Conservation (phyloP, 2,329 filamentous ascomycete species). For the Trichoderma oligosporum region DNA sequence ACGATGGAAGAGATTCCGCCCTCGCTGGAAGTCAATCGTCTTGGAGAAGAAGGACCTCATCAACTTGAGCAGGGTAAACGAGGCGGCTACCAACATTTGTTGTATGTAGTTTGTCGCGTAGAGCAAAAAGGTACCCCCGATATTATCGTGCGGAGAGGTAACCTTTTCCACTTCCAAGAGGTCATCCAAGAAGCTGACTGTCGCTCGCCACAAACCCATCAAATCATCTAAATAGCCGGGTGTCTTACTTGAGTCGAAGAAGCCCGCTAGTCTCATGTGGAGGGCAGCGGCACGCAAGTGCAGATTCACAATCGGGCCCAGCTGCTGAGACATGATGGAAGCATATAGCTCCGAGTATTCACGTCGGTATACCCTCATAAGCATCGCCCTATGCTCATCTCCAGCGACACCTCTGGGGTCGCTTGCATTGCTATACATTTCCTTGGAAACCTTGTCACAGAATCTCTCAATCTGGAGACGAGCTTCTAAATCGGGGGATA, state of each 20-base stretch:
- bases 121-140: constrained; percentile 54
- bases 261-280: constrained; percentile 72
- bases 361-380: constrained; percentile 63
- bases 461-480: constrained; percentile 70
- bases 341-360: constrained; percentile 62
- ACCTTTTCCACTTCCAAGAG: constrained; percentile 53
- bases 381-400: constrained; percentile 62
- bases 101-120: constrained; percentile 74
- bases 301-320: constrained; percentile 58
- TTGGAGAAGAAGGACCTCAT: constrained; percentile 72
- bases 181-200: constrained; percentile 65
- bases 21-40: constrained; percentile 66
- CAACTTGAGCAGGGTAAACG: constrained; percentile 73
- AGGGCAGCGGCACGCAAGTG: constrained; percentile 70
- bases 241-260: constrained; percentile 73
- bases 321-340: constrained; percentile 53
- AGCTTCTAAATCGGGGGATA: constrained; percentile 61
- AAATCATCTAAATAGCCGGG: constrained; percentile 70
- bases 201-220: constrained; percentile 70
- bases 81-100: constrained; percentile 80
- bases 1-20: constrained; percentile 64
- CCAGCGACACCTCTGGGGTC: constrained; percentile 67
- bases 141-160: constrained; percentile 43
- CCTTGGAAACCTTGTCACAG: constrained; percentile 72
- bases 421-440: constrained; percentile 74